Evolutionary conservation across 495 filamentous ascomycete species (phyloP).

Genomic region (Hypomontagnella submonticulosa): DNA sequence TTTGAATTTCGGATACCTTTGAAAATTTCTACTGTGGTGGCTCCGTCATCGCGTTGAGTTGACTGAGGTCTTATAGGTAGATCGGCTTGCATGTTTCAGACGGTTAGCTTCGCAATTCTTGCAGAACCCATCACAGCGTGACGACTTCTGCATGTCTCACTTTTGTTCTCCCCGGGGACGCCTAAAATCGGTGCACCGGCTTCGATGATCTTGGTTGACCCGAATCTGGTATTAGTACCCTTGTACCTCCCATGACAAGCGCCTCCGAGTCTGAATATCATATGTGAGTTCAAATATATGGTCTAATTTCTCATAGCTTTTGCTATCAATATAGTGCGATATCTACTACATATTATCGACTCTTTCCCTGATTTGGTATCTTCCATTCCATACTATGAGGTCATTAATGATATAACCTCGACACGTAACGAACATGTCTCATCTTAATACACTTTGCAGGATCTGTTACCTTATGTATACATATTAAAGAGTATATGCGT

Average conservation of each 20-base stretch:
- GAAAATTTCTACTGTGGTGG: neutral
- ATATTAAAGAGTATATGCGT: slow-evolving; percentile 1
- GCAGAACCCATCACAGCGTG: slow-evolving; percentile 42
- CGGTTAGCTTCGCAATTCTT: slow-evolving; percentile 44
- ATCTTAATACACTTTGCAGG: slow-evolving; percentile 8
- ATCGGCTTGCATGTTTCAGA: slow-evolving; percentile 33
- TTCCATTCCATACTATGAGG: slow-evolving; percentile 4
- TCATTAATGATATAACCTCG: slow-evolving; percentile 14
- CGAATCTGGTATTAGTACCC: slow-evolving; percentile 27
- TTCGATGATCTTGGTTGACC: slow-evolving; percentile 42
- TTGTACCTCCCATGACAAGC: slow-evolving; percentile 34
- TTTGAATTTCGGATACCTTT: slow-evolving; percentile 5
- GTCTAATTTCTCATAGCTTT: too few species aligned
- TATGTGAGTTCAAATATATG: neutral
- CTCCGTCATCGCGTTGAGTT: slow-evolving; percentile 17
- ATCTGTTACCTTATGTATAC: slow-evolving; percentile 8
- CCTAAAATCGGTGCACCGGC: slow-evolving; percentile 30
- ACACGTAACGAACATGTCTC: slow-evolving; percentile 22
- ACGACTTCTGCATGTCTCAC: slow-evolving; percentile 49
- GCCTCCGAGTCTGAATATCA: slow-evolving; percentile 22
- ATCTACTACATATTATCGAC: too few species aligned
- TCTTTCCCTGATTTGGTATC: too few species aligned
- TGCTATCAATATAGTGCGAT: too few species aligned
- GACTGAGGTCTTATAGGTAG: slow-evolving; percentile 2
- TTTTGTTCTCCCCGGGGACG: slow-evolving; percentile 24